Conservation (phyloP, 2,329 filamentous ascomycete species). For the Trichophyton mentagrophytes region DNA sequence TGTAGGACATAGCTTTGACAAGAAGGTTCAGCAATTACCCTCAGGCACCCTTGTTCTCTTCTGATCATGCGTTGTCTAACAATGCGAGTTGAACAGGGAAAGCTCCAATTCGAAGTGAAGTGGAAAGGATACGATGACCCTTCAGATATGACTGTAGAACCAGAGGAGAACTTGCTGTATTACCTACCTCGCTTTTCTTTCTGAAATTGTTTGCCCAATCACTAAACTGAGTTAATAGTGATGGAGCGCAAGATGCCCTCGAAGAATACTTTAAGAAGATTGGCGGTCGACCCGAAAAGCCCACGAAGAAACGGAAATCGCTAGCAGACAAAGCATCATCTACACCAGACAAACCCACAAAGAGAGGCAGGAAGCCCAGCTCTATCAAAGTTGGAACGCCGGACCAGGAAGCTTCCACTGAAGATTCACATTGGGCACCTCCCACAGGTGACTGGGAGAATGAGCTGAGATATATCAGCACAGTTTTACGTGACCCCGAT, state of each 20-base stretch:
- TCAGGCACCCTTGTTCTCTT: neutral
- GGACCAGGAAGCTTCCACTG: neutral
- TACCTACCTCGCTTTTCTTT: neutral
- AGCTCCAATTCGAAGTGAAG: conserved; percentile 32
- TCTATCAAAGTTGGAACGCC: neutral
- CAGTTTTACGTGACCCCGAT: conserved; percentile 29
- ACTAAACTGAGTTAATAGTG: conserved; percentile 15
- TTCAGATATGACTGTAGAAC: conserved; percentile 35
- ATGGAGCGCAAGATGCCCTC: conserved; percentile 29
- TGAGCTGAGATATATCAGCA: conserved; percentile 31
- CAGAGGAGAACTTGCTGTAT: conserved; percentile 29
- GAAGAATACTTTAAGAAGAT: conserved; percentile 30
- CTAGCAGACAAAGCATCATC: conserved; percentile 20
- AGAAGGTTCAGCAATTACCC: conserved; percentile 20
- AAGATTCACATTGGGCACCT: conserved; percentile 18
- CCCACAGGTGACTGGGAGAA: conserved; percentile 31
- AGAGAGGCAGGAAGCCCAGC: conserved; percentile 17
- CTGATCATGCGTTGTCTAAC: neutral
- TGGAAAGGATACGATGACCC: conserved; percentile 36
- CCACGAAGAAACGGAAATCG: conserved; percentile 16
- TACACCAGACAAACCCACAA: conserved; percentile 17
- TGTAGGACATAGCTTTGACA: conserved; percentile 25
- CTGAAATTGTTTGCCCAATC: neutral
- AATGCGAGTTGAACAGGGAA: conserved; percentile 18
- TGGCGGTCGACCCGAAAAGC: conserved; percentile 29